These are phyloP conservation scores for Taphrina flavorubra DNA, from an alignment of 1,139 yeast genomes.

Conservation along the genomic window DNA sequence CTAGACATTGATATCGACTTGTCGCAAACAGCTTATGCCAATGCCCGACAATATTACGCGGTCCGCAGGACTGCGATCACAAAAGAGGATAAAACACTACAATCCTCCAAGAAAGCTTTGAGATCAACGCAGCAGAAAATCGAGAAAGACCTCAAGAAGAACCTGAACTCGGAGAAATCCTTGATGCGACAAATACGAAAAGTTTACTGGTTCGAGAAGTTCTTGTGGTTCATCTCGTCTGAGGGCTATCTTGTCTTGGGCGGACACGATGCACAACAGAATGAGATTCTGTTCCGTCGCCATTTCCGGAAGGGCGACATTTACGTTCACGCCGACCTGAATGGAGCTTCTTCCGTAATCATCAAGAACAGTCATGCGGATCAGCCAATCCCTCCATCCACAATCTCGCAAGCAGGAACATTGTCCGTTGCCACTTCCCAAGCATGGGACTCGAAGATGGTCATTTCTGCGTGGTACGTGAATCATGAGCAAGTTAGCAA, in stretches of 20 bases:
- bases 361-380: constrained; percentile 67
- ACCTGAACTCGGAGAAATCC: constrained; percentile 70
- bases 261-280: constrained; percentile 83
- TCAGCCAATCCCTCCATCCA: constrained; percentile 72
- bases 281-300: constrained; percentile 79
- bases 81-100: constrained; percentile 80
- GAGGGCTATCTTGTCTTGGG: constrained; percentile 88
- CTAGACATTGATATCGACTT: constrained; percentile 70
- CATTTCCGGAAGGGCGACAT: constrained; percentile 75
- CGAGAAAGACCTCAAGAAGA: constrained; percentile 69
- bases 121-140: constrained; percentile 84
- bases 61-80: constrained; percentile 75
- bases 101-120: constrained; percentile 77
- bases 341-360: constrained; percentile 75
- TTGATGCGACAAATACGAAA: constrained; percentile 43
- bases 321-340: constrained; percentile 75
- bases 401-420: constrained; percentile 88
- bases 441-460: constrained; percentile 70
- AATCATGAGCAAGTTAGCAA: constrained; percentile 70
- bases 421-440: constrained; percentile 78
- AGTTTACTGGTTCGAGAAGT: constrained; percentile 85
- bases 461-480: constrained; percentile 45
- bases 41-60: constrained; percentile 84
- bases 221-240: constrained; percentile 85
- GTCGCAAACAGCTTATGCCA: constrained; percentile 79